Conservation (phyloP, 176 grass and related monocot genomes). For the Saccharum officinarum region DNA sequence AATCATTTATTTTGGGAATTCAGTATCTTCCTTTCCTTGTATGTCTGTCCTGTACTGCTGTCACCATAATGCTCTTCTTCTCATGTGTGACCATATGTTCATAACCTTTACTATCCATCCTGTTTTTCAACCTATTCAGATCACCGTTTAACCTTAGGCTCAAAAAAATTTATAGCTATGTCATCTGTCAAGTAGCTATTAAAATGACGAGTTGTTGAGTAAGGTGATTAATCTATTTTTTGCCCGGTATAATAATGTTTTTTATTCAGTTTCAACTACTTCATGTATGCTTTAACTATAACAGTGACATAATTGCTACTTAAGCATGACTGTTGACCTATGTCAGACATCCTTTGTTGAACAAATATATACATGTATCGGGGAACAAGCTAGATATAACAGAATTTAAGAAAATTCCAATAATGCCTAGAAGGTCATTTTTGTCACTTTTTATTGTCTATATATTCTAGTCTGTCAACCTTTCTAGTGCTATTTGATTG, state of each 20-base stretch:
- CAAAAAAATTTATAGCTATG: too few species aligned
- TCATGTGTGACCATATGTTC: not conserved
- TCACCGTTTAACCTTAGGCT: not conserved
- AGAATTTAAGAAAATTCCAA: not conserved
- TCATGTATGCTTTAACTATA: not conserved
- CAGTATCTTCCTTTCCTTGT: not conserved
- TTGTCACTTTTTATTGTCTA: not conserved
- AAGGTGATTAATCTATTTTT: not conserved
- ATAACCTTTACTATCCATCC: not conserved
- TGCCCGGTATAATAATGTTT: not conserved
- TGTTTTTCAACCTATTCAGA: not conserved
- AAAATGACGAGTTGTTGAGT: not conserved
- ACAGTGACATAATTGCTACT: not conserved
- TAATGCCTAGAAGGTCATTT: not conserved
- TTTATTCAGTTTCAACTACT: not conserved
- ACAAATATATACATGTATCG: not conserved
- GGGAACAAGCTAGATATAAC: not conserved
- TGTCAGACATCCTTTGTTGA: not conserved
- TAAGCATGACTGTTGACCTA: not conserved
- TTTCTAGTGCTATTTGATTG: not conserved
- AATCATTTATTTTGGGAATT: not conserved
- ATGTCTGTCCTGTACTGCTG: not conserved
- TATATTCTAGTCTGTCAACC: not conserved
- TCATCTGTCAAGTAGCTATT: not conserved
- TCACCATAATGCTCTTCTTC: slow-evolving; percentile 1